Evolutionary conservation across 306 rosid genomes (phyloP).

Genomic region (Pyrus pyrifolia): DNA sequence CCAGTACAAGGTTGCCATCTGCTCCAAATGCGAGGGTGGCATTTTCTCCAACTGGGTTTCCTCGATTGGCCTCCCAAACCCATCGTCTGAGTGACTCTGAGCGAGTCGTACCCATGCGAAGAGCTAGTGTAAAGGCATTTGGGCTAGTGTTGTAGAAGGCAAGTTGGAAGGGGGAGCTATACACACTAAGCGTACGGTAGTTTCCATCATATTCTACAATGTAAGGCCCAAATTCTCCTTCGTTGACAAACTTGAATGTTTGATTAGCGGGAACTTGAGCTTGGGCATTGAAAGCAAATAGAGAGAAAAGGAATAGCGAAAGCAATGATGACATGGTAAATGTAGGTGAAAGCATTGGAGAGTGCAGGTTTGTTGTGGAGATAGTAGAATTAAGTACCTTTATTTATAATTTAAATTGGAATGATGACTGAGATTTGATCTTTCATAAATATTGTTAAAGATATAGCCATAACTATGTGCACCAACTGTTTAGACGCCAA

Average conservation of each 20-base stretch:
- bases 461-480: background rate
- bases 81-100: constrained; percentile 45
- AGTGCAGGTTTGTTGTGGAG: background rate
- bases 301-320: constrained; percentile 6
- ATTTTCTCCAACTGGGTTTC: constrained; percentile 21
- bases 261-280: constrained; percentile 43
- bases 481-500: background rate
- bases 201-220: constrained; percentile 43
- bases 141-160: constrained; percentile 67
- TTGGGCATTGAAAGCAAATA: constrained; percentile 17
- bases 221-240: constrained; percentile 47
- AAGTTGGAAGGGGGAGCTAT: constrained; percentile 47
- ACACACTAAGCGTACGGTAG: constrained; percentile 28
- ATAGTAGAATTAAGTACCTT: background rate
- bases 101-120: constrained; percentile 42
- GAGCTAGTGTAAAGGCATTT: constrained; percentile 58
- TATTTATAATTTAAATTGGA: background rate
- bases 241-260: constrained; percentile 42
- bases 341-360: background rate
- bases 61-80: constrained; percentile 71
- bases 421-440: background rate
- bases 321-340: background rate
- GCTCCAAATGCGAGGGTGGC: constrained; percentile 43
- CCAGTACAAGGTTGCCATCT: constrained; percentile 55
- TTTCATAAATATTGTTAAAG: background rate